Evolutionary conservation across 768 basidiomycete species (phyloP), one percentile per base, ranked within the genome.

Genomic region (Russula dissimulans): DNA sequence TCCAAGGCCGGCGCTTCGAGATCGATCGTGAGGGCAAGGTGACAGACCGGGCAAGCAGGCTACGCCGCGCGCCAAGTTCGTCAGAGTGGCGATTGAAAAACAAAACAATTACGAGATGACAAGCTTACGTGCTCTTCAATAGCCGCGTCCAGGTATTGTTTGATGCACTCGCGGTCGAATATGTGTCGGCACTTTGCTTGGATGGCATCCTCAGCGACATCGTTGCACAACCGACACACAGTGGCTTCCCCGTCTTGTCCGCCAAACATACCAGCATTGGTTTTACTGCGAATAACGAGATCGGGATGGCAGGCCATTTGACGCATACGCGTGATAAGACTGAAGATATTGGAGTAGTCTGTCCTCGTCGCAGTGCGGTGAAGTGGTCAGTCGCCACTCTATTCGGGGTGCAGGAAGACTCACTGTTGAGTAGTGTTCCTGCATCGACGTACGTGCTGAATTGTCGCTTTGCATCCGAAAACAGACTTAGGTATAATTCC

Each of bases 271-370:
- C 76, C 76, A 1, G 83, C 80, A 59, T 90, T 92, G 26, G 79
- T 87, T 76, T 87, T 94, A 76, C 87, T 90, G 53, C 89, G 81
- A 18, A 97, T 77, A 14, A 98, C 95, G 38, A 98, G 81, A 71
- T 97, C 95, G 6, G 95, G 95, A 69, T 92, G 91, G 65, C 91
- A 93, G 6, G 90, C 91, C 89, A 93, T 89, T 77, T 94, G 91
- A 47, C 91, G 79, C 92, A 97, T 95, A 54, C 97, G 86, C 6
- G 95, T 98, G 57, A 98, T 87, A 82, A 92, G 75, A 67, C 84
- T 87, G 71, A 92, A 91, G 66, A 91, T 90, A 66, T 94, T 92
- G 11, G 88, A 91, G 71, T 94, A 95, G 68, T 94, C 88, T 90
- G 56, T 12, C 38, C 12, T 43, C 52, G 31, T 47, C 7, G n/a